Percentiles rank a stretch among this genome's conserved stretches.
These are phyloP conservation scores for Oenanthe sinensis DNA, from an alignment of 129 eudicot species.

Conservation along the genomic window DNA sequence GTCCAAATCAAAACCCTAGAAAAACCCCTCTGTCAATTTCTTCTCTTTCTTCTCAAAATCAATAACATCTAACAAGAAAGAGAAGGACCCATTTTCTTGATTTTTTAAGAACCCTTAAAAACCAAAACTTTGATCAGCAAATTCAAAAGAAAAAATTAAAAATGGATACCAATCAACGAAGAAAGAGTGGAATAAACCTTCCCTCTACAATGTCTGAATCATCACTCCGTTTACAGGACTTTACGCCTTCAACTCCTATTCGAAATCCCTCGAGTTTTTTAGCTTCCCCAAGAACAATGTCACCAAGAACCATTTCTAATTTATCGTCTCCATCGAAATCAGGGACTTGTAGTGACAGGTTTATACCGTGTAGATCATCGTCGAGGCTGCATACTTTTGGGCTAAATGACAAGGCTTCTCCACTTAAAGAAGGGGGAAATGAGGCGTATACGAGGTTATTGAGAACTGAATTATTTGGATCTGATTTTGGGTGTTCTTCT, in stretches of 20 bases:
- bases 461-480: slow-evolving; percentile 68
- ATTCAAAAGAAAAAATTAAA: slow-evolving; percentile 4
- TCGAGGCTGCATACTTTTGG: slow-evolving; percentile 95
- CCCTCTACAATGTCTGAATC: slow-evolving; percentile 86
- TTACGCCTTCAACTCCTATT: slow-evolving; percentile 25
- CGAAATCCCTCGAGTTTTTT: slow-evolving; percentile 23
- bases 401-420: slow-evolving; percentile 55
- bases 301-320: slow-evolving; percentile 47
- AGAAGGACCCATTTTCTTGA: not conserved
- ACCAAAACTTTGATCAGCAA: not conserved
- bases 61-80: not conserved
- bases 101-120: not conserved
- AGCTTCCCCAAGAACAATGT: slow-evolving; percentile 52
- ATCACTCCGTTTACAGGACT: slow-evolving; percentile 54
- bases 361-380: slow-evolving; percentile 86
- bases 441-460: slow-evolving; percentile 76
- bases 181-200: slow-evolving; percentile 91
- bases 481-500: slow-evolving; percentile 83
- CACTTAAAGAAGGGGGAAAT: slow-evolving; percentile 61
- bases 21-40: slow-evolving; percentile 19
- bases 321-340: slow-evolving; percentile 61
- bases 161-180: slow-evolving; percentile 62
- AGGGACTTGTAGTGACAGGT: slow-evolving; percentile 78
- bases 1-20: slow-evolving; percentile 25
- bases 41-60: not conserved